Conservation (phyloP, 345 rosid genomes). For the Streptanthus diversifolius region DNA sequence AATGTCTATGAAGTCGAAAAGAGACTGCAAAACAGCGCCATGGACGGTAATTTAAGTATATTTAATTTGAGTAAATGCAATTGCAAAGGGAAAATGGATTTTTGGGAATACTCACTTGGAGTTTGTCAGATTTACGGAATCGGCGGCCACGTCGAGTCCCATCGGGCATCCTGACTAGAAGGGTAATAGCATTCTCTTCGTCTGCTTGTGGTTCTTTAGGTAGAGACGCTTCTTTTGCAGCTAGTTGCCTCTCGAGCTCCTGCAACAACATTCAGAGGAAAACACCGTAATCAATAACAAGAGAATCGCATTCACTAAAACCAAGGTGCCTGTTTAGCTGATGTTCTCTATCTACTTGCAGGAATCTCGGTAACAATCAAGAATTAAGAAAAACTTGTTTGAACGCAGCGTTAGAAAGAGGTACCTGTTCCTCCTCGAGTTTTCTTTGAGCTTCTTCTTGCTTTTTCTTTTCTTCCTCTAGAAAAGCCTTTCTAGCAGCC, state of each 20-base stretch:
- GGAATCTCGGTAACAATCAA: neutral
- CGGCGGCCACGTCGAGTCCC: conserved; percentile 92
- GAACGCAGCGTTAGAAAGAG: neutral
- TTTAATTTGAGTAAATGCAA: neutral
- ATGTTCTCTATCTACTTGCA: neutral
- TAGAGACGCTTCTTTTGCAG: conserved; percentile 87
- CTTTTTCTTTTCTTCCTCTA: conserved; percentile 64
- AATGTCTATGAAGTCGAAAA: conserved; percentile 88
- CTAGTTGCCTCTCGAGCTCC: conserved; percentile 85
- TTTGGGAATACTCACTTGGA: conserved; percentile 51
- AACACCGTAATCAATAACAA: neutral
- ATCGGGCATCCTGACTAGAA: conserved; percentile 92
- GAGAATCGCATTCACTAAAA: neutral
- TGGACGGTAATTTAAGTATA: neutral
- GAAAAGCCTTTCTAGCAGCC: conserved; percentile 69
- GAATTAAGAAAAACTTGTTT: neutral
- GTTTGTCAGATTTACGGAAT: conserved; percentile 72
- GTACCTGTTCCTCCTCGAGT: conserved; percentile 86
- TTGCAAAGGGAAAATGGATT: neutral
- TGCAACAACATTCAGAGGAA: conserved; percentile 35
- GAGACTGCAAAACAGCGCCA: conserved; percentile 53
- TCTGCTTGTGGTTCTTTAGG: conserved; percentile 79
- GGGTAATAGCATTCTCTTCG: conserved; percentile 83
- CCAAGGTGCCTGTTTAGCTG: neutral
- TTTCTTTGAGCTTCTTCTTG: conserved; percentile 75